These are phyloP conservation scores for Salicornia ramosissima DNA, from an alignment of 148 eudicot species.

Conservation along the genomic window DNA sequence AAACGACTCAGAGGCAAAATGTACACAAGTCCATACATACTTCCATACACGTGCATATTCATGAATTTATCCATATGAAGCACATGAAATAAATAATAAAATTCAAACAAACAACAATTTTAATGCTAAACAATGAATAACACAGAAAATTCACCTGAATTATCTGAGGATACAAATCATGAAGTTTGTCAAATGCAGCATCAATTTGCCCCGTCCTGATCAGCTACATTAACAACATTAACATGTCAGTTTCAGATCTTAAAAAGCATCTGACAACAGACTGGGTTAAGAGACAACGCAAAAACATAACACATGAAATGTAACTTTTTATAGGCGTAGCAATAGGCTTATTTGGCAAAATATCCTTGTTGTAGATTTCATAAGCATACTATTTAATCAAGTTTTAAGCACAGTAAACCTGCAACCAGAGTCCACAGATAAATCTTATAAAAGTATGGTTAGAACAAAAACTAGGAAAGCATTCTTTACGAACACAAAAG, in stretches of 20 bases:
- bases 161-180: constrained; percentile 56
- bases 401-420: not conserved
- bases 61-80: not conserved
- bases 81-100: constrained; percentile 2
- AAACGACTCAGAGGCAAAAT: not conserved
- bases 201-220: constrained; percentile 62
- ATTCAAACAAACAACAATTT: not conserved
- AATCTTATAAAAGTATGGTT: not conserved
- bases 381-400: not conserved
- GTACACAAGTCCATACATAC: not conserved
- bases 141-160: constrained; percentile 43
- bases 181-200: constrained; percentile 48
- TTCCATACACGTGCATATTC: not conserved
- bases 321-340: not conserved
- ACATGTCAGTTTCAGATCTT: constrained; percentile 17
- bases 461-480: not conserved
- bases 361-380: not conserved
- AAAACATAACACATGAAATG: not conserved
- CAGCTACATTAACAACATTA: constrained; percentile 37
- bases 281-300: not conserved
- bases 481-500: too few relatives aligned
- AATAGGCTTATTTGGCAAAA: not conserved
- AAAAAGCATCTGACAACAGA: not conserved
- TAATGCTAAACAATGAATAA: not conserved
- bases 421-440: not conserved